Evolutionary conservation across 1,284 basidiomycete genomes (phyloP).

Genomic region (Inonotus obliquus): DNA sequence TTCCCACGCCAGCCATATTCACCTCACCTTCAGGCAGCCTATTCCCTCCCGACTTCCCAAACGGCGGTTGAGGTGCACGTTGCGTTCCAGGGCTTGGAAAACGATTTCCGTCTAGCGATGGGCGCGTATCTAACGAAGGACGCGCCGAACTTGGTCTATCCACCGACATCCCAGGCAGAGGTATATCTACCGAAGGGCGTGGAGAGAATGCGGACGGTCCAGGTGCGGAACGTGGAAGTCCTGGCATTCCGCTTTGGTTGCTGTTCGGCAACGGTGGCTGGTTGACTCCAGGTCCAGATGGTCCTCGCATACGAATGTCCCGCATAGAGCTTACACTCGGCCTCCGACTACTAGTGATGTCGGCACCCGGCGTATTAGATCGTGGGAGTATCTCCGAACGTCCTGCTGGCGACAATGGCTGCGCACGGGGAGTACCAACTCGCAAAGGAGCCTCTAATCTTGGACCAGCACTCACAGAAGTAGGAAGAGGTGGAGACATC

Average conservation of each 20-base stretch:
- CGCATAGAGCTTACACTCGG: constrained; percentile 9
- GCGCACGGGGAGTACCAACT: constrained; percentile 1
- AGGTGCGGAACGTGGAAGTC: constrained; percentile 5
- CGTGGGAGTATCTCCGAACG: constrained; percentile 7
- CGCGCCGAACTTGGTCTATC: constrained; percentile 8
- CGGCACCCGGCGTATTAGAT: background rate
- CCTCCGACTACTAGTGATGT: background rate
- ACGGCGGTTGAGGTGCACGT: background rate
- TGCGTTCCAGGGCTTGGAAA: background rate
- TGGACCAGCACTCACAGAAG: background rate
- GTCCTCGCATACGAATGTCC: background rate
- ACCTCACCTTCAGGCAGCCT: constrained; percentile 7
- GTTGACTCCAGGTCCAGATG: background rate
- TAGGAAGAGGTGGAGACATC: background rate
- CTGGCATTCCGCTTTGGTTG: background rate
- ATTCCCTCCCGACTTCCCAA: background rate
- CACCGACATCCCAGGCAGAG: constrained; percentile 5
- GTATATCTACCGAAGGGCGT: constrained; percentile 10
- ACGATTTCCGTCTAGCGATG: constrained; percentile 6
- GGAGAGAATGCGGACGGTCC: background rate
- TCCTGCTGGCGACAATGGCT: background rate
- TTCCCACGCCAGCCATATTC: constrained; percentile 41
- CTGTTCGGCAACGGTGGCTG: background rate
- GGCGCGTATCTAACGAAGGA: constrained; percentile 7
- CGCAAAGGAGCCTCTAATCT: background rate